A percentile compares a stretch with the other conserved stretches of the same genome.
Evolutionary conservation across 2,329 filamentous ascomycete genomes (phyloP).

Genomic region (Apiospora pterosperma): DNA sequence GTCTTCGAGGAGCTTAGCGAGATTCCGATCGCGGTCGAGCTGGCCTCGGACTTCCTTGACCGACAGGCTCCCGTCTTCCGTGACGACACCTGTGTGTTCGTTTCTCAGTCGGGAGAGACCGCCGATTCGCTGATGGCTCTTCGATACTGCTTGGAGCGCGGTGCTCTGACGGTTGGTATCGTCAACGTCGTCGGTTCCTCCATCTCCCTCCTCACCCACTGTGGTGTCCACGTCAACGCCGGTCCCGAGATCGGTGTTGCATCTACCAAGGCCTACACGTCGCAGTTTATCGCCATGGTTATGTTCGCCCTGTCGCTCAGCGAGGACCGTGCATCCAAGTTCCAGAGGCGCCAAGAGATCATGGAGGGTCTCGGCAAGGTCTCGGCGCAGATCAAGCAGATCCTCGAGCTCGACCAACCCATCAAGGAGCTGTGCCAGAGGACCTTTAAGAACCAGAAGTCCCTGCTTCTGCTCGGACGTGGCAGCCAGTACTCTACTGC

Average conservation of each 20-base stretch:
- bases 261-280: constrained; percentile 98
- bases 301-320: constrained; percentile 98
- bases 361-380: constrained; percentile 89
- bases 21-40: constrained; percentile 94
- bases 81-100: constrained; percentile 98
- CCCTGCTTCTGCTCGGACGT: constrained; percentile 85
- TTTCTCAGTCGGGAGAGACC: constrained; percentile 98
- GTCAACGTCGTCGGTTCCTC: constrained; percentile 98
- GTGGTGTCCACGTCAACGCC: constrained; percentile 99
- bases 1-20: constrained; percentile 97
- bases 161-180: constrained; percentile 93
- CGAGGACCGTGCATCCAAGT: constrained; percentile 95
- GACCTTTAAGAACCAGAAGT: constrained; percentile 97
- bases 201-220: constrained; percentile 98
- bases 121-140: constrained; percentile 96
- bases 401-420: constrained; percentile 84
- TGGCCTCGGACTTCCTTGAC: constrained; percentile 97
- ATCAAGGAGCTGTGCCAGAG: constrained; percentile 94
- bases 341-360: constrained; percentile 87
- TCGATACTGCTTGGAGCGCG: constrained; percentile 96
- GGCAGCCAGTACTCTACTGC: constrained; percentile 97
- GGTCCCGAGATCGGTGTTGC: constrained; percentile 98
- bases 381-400: constrained; percentile 86
- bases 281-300: constrained; percentile 98
- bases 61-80: constrained; percentile 96